These are phyloP conservation scores for Penicillium sp. DNA, from an alignment of 2,329 filamentous ascomycete species.

Conservation along the genomic window DNA sequence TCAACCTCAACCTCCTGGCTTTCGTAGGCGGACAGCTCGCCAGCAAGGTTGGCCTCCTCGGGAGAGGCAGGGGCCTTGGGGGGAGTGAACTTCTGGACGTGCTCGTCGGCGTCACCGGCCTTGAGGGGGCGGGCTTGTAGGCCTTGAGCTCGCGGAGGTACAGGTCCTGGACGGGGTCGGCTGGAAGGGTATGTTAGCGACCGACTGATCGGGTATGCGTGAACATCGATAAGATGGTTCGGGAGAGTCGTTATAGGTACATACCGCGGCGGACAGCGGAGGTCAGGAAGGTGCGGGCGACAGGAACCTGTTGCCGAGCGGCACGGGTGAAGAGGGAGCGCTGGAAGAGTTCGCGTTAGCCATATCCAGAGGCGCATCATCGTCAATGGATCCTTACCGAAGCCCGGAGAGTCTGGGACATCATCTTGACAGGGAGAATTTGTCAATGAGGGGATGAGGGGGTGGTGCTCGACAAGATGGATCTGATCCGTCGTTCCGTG, in stretches of 20 bases:
- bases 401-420: slow-evolving; percentile 58
- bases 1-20: slow-evolving; percentile 89
- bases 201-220: slow-evolving; percentile 18
- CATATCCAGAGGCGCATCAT: slow-evolving; percentile 3
- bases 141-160: slow-evolving; percentile 94
- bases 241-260: slow-evolving; percentile 26
- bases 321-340: slow-evolving; percentile 58
- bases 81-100: slow-evolving; percentile 79
- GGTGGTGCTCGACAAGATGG: slow-evolving; percentile 23
- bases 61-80: slow-evolving; percentile 81
- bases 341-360: slow-evolving; percentile 37
- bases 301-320: slow-evolving; percentile 53
- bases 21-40: slow-evolving; percentile 91
- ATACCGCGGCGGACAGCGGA: slow-evolving; percentile 59
- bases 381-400: slow-evolving; percentile 45
- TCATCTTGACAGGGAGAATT: slow-evolving; percentile 44
- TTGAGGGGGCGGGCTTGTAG: slow-evolving; percentile 87
- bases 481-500: slow-evolving; percentile 25
- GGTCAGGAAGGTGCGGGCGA: slow-evolving; percentile 59
- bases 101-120: slow-evolving; percentile 78
- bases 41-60: slow-evolving; percentile 89
- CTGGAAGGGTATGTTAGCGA: slow-evolving; percentile 48
- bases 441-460: slow-evolving; percentile 26
- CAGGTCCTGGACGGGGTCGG: slow-evolving; percentile 95
- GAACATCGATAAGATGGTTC: background rate